Conservation (phyloP, 495 filamentous ascomycete species). For the Tuber umbilicatum region DNA sequence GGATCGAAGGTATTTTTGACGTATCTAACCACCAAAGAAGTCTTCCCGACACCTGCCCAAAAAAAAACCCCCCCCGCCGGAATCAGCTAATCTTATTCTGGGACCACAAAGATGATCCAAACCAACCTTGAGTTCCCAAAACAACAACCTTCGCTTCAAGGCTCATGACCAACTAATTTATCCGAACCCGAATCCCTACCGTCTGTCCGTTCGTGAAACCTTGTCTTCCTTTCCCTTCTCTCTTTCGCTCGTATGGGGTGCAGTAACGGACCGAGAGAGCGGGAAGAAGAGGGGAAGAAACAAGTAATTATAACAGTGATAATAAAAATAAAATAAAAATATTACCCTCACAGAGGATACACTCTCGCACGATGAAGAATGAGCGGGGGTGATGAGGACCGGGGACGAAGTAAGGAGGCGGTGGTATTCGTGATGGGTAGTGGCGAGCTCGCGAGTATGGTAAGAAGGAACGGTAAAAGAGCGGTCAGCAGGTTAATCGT, state of each 20-base stretch:
- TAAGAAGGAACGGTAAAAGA: neutral
- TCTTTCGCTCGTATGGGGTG: neutral
- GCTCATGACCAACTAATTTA: constrained; percentile 48
- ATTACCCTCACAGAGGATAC: neutral
- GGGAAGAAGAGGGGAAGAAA: neutral
- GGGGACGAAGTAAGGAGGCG: neutral
- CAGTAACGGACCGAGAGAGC: neutral
- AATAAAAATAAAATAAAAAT: neutral
- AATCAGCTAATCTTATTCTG: neutral
- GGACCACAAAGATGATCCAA: neutral
- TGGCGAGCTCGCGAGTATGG: neutral
- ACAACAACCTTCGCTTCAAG: constrained; percentile 92
- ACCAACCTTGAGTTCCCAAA: constrained; percentile 67
- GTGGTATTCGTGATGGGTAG: neutral
- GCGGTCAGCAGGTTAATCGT: neutral
- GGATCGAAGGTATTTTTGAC: constrained; percentile 72
- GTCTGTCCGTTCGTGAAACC: neutral
- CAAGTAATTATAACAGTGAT: neutral
- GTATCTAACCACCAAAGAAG: constrained; percentile 79
- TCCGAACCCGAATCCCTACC: neutral
- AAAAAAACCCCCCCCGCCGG: neutral
- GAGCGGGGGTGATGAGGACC: neutral
- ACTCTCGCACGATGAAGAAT: neutral
- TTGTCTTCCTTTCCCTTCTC: neutral
- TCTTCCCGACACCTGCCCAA: constrained; percentile 80